Evolutionary conservation across 805 yeast genomes (phyloP).

Genomic region (Yarrowia sp.): DNA sequence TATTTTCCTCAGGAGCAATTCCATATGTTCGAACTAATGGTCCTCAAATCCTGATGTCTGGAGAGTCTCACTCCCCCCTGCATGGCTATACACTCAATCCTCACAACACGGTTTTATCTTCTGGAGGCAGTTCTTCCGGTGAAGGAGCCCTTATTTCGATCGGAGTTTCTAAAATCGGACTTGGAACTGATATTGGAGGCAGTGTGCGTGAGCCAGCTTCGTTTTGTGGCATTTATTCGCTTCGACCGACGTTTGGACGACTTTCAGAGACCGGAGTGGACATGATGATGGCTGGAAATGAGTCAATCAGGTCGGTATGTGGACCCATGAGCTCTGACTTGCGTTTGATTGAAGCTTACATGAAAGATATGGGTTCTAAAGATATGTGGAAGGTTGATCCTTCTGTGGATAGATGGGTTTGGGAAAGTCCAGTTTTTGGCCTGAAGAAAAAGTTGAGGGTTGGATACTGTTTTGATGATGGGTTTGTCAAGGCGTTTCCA

Average conservation of each 20-base stretch:
- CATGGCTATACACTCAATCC: slow-evolving; percentile 51
- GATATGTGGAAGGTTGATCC: slow-evolving; percentile 52
- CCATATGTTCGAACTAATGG: slow-evolving; percentile 55
- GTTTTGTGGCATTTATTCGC: slow-evolving; percentile 49
- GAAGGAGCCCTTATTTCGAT: slow-evolving; percentile 50
- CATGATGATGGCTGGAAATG: slow-evolving; percentile 42
- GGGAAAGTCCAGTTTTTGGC: slow-evolving; percentile 33
- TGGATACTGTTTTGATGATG: slow-evolving; percentile 50
- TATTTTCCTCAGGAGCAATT: slow-evolving; percentile 52
- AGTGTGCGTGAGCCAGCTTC: slow-evolving; percentile 51
- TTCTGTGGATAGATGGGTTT: slow-evolving; percentile 52
- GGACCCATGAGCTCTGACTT: slow-evolving; percentile 49
- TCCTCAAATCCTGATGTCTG: slow-evolving; percentile 52
- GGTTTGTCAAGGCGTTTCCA: slow-evolving; percentile 51
- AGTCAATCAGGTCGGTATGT: slow-evolving; percentile 45
- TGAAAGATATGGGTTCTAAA: slow-evolving; percentile 42
- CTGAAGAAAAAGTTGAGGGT: slow-evolving; percentile 42
- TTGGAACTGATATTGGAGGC: slow-evolving; percentile 57
- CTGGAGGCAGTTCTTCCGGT: slow-evolving; percentile 62
- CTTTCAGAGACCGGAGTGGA: slow-evolving; percentile 43
- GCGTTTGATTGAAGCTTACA: slow-evolving; percentile 43
- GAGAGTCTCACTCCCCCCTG: slow-evolving; percentile 47
- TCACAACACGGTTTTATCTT: slow-evolving; percentile 44
- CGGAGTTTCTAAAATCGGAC: slow-evolving; percentile 52
- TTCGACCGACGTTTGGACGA: slow-evolving; percentile 47